These are phyloP conservation scores for Hymenoscyphus linearis DNA, from an alignment of 2,329 filamentous ascomycete species.

Conservation along the genomic window DNA sequence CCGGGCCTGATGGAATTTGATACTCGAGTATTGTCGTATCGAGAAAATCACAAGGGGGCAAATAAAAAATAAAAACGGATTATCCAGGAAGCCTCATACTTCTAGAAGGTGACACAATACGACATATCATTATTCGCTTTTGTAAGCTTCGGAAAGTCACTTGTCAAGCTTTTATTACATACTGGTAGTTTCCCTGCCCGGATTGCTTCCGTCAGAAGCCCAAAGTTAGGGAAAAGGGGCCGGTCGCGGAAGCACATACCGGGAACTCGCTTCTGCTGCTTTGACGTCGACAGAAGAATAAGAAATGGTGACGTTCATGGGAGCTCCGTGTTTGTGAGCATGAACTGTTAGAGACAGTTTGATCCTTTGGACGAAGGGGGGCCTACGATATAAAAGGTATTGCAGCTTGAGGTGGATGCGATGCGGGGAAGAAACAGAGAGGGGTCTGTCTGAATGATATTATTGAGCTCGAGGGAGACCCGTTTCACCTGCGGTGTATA, in stretches of 20 bases:
- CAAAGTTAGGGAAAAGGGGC: neutral
- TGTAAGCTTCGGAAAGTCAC: neutral
- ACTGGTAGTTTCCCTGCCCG: neutral
- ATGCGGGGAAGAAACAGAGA: neutral
- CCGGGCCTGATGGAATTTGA: too few relatives aligned
- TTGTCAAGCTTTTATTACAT: neutral
- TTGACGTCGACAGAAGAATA: neutral
- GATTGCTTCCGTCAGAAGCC: neutral
- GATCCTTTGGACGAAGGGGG: neutral
- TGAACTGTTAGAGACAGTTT: neutral
- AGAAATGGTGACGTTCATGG: neutral
- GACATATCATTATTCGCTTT: neutral
- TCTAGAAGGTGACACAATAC: too few relatives aligned
- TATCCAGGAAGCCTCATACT: too few relatives aligned
- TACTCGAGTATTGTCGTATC: too few relatives aligned
- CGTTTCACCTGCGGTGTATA: neutral
- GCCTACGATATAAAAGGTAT: neutral
- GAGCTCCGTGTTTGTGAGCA: neutral
- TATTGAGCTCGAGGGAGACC: neutral
- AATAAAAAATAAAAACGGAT: too few relatives aligned
- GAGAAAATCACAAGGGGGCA: too few relatives aligned
- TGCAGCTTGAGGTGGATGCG: neutral
- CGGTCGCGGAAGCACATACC: neutral
- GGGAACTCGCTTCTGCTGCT: neutral
- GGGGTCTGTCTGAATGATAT: neutral